Base-by-base conservation (phyloP, 768 basidiomycete species). In the Trichaptum fuscoviolaceum region DNA sequence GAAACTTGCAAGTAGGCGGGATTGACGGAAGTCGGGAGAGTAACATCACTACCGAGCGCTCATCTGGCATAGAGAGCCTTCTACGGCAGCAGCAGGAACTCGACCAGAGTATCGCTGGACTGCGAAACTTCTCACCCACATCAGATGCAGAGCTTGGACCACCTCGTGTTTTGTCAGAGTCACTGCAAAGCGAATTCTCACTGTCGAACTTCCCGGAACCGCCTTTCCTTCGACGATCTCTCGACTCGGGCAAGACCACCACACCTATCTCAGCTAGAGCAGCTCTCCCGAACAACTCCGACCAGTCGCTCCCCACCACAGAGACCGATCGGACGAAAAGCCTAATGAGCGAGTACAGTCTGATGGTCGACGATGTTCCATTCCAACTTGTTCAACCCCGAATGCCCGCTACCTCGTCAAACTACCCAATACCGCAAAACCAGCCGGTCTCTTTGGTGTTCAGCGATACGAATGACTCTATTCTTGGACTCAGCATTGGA, bases 181-280 rank as follows among this genome's bases (percentile, higher is more conserved):
- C 75, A 70, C 8, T 35, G 61, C 69, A 61, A 66, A 79, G 75
- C 73, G 87, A 89, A n/a, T 85, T 91, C 67, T 90, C 91, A 2
- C 76, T 92, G 63, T 90, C 89, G 69, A 79, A 81, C 58, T 92
- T 92, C 76, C 90, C 90, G 4, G 76, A 81, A 36, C 91, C 89
- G 35, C 89, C 91, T 20, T 66, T 63, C 12, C 26, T 64, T 24
- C 23, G 15, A 2, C 24, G 30, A 61, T 61, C 59, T 25, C 15
- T 24, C 25, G 30, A 25, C 30, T 25, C 24, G 15, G 9, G 8
- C 25, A 61, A 25, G 30, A 25, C 59, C 8, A 61, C 59, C 3
- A 61, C 59, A 61, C 59, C 59, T 3, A 61, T 23, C 15, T 58
- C 63, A 17, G 64, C 42, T 58, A 64, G 58, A 1, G 26, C 65